These are phyloP conservation scores for Vitis rotundifolia DNA, from an alignment of 164 flowering plant species.

Conservation along the genomic window DNA sequence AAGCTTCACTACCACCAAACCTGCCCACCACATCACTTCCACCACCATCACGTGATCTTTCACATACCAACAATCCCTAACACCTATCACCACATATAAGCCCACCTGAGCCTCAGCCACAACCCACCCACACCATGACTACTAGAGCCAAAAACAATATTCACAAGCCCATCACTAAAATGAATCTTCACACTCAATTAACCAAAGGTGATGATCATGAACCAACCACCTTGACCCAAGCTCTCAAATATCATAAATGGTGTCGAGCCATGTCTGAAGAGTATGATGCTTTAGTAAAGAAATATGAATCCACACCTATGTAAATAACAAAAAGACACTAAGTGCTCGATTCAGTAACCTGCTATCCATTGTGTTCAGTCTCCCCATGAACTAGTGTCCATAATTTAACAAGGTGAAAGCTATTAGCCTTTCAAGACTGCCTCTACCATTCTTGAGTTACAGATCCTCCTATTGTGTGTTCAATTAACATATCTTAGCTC, in stretches of 20 bases:
- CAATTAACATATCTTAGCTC: no score
- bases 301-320: no score
- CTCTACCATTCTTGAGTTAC: no score
- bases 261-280: no score
- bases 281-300: not conserved
- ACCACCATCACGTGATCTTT: not conserved
- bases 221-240: conserved; percentile 2
- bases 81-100: not conserved
- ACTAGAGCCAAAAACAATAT: not conserved
- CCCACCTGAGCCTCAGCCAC: not conserved
- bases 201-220: not conserved
- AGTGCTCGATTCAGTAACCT: no score
- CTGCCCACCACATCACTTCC: not conserved
- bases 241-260: conserved; percentile 4
- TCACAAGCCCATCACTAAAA: not conserved
- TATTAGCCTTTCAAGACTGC: no score
- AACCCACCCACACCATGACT: not conserved
- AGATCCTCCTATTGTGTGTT: no score
- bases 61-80: no score
- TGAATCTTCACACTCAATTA: not conserved
- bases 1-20: not conserved
- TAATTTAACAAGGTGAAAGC: no score
- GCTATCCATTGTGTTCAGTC: no score
- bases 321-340: no score
- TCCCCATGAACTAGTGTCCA: no score